Evolutionary conservation across 2,329 filamentous ascomycete species (phyloP).

Genomic region (Calonectria honghensis): DNA sequence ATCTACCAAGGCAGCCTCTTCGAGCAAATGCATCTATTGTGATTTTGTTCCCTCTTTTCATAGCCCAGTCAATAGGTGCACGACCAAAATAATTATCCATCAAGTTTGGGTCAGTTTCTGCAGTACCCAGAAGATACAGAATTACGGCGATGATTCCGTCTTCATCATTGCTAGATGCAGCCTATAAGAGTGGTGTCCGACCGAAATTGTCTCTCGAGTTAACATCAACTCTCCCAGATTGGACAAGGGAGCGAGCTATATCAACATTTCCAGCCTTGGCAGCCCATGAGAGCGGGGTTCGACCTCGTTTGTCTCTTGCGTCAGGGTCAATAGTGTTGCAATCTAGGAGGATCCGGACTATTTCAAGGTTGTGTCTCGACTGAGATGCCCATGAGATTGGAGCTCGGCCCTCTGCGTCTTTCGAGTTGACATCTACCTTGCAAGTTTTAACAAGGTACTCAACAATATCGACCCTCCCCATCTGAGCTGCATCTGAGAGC

Average conservation of each 20-base stretch:
- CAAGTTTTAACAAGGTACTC: too few relatives aligned
- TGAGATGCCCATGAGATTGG: background rate
- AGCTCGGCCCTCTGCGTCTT: background rate
- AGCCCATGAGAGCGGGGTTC: background rate
- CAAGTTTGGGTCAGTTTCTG: background rate
- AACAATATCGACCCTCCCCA: too few relatives aligned
- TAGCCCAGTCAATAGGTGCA: background rate
- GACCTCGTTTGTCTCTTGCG: too few relatives aligned
- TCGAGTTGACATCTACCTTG: background rate
- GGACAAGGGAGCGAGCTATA: background rate
- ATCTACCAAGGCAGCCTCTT: too few relatives aligned
- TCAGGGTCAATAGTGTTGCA: background rate
- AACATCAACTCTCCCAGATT: too few relatives aligned
- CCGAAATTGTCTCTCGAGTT: background rate
- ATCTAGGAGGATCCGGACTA: background rate
- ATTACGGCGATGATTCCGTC: background rate
- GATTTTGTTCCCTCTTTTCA: background rate
- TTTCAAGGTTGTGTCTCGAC: background rate
- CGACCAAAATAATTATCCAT: background rate
- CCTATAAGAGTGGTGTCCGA: background rate
- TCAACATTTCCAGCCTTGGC: background rate
- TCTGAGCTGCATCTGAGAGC: too few relatives aligned
- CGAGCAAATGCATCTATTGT: background rate
- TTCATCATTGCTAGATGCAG: background rate
- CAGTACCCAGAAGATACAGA: background rate